Base-by-base conservation (phyloP, 2,329 filamentous ascomycete genomes). In the Scleromitrula shiraiana region DNA sequence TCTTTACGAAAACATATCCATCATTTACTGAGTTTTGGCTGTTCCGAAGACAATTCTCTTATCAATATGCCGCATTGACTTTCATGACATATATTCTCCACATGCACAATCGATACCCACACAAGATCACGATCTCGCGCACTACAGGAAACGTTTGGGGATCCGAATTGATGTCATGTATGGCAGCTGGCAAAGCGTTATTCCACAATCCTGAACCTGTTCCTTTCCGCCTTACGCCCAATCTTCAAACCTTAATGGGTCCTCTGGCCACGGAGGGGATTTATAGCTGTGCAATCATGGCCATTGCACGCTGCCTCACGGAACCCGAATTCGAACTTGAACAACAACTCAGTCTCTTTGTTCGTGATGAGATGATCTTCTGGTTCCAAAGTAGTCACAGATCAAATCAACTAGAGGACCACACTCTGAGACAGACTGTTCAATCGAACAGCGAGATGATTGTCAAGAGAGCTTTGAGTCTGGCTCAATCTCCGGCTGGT, bases 1-100 rank as follows among this genome's bases (percentile, higher is more conserved):
- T 91, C 71, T 96, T 96, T 78, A 86, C 90, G 63, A 74, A 77
- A 56, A 86, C 82, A 5, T 97, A 93, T 69, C 85, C 89, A 24
- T 84, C 87, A 54, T 98, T 88, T 67, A 80, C 86, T 38, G 90
- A 96, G 61, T 96, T 97, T 74, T 98, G 91, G 89, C 78, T 98
- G 50, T 99, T 99, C 87, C 86, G 93, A 50, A 83, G 90, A 50
- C 90, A 95, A 56, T 95, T 98, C 70, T 86, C 88, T 19, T 96
- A 97, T 72, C 93, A 98, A 68, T 83, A 95, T 53, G 91, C 93
- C 17, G 82, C 90, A 2, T 77, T 97, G 55, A 95, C 93, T 1
- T 98, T 98, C 70, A 95, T 98, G 85, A 97, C 93, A 4, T 98
- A 97, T 64, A 85, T 96, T 50, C 84, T 99, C 71, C 91, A 91